These are phyloP conservation scores for Trametes cubensis DNA, from an alignment of 768 basidiomycete genomes.

Conservation along the genomic window DNA sequence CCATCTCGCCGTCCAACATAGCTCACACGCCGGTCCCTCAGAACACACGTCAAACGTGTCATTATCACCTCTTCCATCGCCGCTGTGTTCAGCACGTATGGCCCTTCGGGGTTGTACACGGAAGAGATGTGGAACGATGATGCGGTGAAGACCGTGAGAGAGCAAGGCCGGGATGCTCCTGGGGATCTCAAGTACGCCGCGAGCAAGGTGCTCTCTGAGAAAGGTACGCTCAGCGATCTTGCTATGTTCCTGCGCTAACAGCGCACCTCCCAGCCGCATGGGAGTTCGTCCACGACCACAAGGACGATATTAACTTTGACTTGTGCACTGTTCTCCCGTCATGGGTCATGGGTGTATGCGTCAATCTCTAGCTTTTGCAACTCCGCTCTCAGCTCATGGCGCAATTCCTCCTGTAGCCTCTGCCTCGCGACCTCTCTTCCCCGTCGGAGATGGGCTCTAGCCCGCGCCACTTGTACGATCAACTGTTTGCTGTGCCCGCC, in stretches of 20 bases:
- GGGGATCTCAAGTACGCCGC: constrained; percentile 51
- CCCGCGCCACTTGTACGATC: neutral
- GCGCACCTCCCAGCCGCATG: constrained; percentile 45
- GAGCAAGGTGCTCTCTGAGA: constrained; percentile 61
- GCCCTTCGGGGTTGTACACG: constrained; percentile 35
- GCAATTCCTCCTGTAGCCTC: neutral
- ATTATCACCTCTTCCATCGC: constrained; percentile 62
- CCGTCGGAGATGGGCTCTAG: neutral
- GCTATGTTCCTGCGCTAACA: neutral
- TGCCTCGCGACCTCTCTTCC: neutral
- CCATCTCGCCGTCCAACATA: no score
- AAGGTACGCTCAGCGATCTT: constrained; percentile 12
- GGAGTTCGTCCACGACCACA: constrained; percentile 43
- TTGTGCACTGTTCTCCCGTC: constrained; percentile 51
- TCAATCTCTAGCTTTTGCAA: neutral
- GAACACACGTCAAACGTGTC: constrained; percentile 56
- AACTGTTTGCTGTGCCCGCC: neutral
- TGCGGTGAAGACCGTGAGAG: constrained; percentile 46
- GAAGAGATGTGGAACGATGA: constrained; percentile 66
- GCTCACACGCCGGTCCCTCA: constrained; percentile 26
- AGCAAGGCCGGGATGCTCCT: constrained; percentile 50
- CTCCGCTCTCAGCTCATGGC: neutral
- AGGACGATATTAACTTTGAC: constrained; percentile 34
- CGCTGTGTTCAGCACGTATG: constrained; percentile 38
- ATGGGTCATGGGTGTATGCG: constrained; percentile 28